Conservation (phyloP, 768 basidiomycete genomes). For the Baorangia bicolor region DNA sequence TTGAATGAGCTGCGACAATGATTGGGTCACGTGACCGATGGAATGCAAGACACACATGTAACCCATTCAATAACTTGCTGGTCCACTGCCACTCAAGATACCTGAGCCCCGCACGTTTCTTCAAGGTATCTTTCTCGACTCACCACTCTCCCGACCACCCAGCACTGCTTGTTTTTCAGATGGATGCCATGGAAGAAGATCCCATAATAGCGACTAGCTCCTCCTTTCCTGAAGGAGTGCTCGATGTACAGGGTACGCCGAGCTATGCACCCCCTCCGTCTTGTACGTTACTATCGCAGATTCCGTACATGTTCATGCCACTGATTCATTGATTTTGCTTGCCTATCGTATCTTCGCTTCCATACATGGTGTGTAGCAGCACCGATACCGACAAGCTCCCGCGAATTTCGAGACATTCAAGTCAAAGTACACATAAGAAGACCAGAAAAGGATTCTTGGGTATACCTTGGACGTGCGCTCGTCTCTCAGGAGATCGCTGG, state of each 20-base stretch:
- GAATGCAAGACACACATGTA: slow-evolving; percentile 3
- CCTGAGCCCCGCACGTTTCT: slow-evolving; percentile 12
- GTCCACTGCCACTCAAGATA: slow-evolving; percentile 26
- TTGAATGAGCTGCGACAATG: too few species aligned
- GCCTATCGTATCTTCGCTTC: not conserved
- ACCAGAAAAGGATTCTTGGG: slow-evolving; percentile 79
- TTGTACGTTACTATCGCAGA: slow-evolving; percentile 17
- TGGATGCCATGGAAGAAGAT: slow-evolving; percentile 37
- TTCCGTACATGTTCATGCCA: not conserved
- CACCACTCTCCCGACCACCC: not conserved
- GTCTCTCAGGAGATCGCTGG: slow-evolving; percentile 74
- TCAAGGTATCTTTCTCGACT: slow-evolving; percentile 1
- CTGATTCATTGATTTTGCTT: slow-evolving; percentile 9
- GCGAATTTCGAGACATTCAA: slow-evolving; percentile 74
- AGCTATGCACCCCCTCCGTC: slow-evolving; percentile 15
- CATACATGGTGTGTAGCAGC: slow-evolving; percentile 16
- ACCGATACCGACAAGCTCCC: slow-evolving; percentile 30
- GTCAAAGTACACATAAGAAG: slow-evolving; percentile 84
- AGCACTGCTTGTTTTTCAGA: slow-evolving; percentile 13
- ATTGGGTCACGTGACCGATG: slow-evolving; percentile 20
- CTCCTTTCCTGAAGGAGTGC: slow-evolving; percentile 21
- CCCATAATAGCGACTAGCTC: slow-evolving; percentile 22
- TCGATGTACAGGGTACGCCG: slow-evolving; percentile 17
- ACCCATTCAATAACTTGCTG: not conserved
- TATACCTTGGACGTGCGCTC: slow-evolving; percentile 74